Evolutionary conservation across 2,329 filamentous ascomycete species (phyloP).

Genomic region (Colletotrichum ledebouriae): DNA sequence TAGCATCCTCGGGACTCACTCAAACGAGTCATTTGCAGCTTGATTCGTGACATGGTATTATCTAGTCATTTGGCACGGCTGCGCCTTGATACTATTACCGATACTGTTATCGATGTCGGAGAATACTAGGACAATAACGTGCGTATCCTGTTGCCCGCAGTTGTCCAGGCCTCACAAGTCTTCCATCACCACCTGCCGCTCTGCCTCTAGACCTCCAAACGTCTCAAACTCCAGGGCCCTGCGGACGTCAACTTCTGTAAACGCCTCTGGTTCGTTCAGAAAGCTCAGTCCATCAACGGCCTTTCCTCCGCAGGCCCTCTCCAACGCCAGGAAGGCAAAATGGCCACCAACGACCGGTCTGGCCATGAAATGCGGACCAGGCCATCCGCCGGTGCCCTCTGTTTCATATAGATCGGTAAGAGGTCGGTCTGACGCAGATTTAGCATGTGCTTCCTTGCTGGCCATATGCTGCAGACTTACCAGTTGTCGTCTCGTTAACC

Average conservation of each 20-base stretch:
- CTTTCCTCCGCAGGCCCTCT: conserved; percentile 81
- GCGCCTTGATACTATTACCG: too few species aligned
- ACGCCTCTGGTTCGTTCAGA: conserved; percentile 54
- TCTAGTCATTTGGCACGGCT: too few species aligned
- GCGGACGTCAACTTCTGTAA: conserved; percentile 52
- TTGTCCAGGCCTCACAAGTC: conserved; percentile 17
- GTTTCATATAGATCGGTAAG: conserved; percentile 88
- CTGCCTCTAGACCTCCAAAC: conserved; percentile 37
- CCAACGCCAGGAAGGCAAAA: conserved; percentile 86
- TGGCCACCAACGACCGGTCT: conserved; percentile 87
- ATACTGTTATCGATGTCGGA: too few species aligned
- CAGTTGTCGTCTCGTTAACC: conserved; percentile 85
- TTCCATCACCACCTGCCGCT: conserved; percentile 11
- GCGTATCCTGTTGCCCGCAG: not conserved
- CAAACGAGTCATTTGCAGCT: too few species aligned
- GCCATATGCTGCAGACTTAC: conserved; percentile 51
- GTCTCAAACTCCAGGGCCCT: conserved; percentile 48
- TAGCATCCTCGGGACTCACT: too few species aligned
- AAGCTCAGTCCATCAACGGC: conserved; percentile 70
- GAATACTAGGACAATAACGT: too few species aligned
- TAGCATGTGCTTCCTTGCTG: not conserved
- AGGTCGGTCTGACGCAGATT: conserved; percentile 68
- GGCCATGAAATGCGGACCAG: conserved; percentile 82
- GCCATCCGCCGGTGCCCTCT: conserved; percentile 81
- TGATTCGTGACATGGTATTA: too few species aligned